Conservation (phyloP, 129 eudicot genomes). For the Apium graveolens region DNA sequence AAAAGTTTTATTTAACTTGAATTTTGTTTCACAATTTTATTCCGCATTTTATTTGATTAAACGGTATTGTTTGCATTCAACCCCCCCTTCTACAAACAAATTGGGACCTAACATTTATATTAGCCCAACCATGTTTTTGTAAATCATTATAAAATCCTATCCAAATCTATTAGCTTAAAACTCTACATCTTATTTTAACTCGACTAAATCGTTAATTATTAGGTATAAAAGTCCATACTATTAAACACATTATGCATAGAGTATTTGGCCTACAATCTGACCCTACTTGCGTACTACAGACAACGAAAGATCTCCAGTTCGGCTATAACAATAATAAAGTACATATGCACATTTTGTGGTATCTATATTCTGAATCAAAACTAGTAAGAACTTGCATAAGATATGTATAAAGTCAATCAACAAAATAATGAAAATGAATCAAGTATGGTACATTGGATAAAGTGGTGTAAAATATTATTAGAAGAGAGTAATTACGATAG, state of each 20-base stretch:
- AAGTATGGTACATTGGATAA: neutral
- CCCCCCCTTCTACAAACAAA: too few species aligned
- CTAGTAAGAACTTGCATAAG: neutral
- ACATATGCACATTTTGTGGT: neutral
- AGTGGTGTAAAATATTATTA: neutral
- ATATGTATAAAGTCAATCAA: neutral
- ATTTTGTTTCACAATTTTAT: too few species aligned
- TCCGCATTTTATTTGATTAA: too few species aligned
- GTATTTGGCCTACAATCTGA: neutral
- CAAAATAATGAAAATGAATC: neutral
- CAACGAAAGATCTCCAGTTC: neutral
- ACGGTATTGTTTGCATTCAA: too few species aligned
- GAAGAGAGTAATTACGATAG: neutral
- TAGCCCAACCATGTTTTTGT: neutral
- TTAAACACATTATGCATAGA: neutral
- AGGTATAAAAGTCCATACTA: neutral
- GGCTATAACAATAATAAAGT: neutral
- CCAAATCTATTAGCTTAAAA: neutral
- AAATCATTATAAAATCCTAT: neutral
- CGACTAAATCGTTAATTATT: neutral
- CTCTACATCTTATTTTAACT: neutral
- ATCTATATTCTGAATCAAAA: neutral
- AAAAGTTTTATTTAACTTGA: too few species aligned
- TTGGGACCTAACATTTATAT: too few species aligned
- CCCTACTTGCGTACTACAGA: neutral